Evolutionary conservation across 1,284 basidiomycete genomes (phyloP).

Genomic region (Singerocomus inundabilis): DNA sequence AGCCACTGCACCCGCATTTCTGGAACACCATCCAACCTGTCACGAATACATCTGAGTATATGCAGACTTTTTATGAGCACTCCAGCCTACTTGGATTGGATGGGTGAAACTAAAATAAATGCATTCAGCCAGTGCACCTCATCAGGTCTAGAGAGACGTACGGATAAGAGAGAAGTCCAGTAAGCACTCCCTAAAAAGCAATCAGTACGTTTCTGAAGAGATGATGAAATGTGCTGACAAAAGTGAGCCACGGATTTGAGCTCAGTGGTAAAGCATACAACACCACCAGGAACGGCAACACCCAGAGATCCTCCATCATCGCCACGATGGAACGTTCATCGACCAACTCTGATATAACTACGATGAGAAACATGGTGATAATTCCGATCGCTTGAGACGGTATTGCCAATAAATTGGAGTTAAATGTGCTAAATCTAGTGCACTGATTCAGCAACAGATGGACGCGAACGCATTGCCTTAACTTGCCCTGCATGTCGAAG

Average conservation of each 20-base stretch:
- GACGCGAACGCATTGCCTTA: neutral
- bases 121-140: slow-evolving; percentile 7
- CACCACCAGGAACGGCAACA: slow-evolving; percentile 30
- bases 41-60: neutral
- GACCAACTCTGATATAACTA: slow-evolving; percentile 45
- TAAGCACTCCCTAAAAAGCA: slow-evolving; percentile 8
- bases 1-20: slow-evolving; percentile 54
- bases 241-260: slow-evolving; percentile 14
- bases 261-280: slow-evolving; percentile 12
- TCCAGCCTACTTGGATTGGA: slow-evolving; percentile 34
- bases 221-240: slow-evolving; percentile 3
- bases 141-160: neutral
- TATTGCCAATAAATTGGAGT: slow-evolving; percentile 61
- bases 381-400: slow-evolving; percentile 47
- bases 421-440: slow-evolving; percentile 55
- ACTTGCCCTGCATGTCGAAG: slow-evolving; percentile 53
- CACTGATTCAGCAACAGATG: neutral
- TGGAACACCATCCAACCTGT: slow-evolving; percentile 54
- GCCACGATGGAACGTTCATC: slow-evolving; percentile 47
- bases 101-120: slow-evolving; percentile 26
- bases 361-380: slow-evolving; percentile 43
- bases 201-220: neutral
- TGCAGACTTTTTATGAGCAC: neutral
- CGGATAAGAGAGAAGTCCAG: slow-evolving; percentile 18
- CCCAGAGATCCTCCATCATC: slow-evolving; percentile 51